Conservation (phyloP, 768 basidiomycete genomes). For the Collybia mongolica region DNA sequence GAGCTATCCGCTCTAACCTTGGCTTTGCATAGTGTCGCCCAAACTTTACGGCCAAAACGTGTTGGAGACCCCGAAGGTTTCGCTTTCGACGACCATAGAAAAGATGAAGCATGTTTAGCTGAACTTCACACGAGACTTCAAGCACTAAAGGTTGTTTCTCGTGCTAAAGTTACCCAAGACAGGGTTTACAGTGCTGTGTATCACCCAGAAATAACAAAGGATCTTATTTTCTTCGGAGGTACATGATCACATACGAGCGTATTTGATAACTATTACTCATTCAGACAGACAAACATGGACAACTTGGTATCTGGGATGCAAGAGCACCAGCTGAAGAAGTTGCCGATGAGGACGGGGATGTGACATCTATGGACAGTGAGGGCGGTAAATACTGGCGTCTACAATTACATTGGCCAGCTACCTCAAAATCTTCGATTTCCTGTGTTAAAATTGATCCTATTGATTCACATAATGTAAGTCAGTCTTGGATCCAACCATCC, state of each 20-base stretch:
- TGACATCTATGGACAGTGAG: conserved; percentile 40
- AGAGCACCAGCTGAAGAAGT: conserved; percentile 65
- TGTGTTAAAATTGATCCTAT: conserved; percentile 75
- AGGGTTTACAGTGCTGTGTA: conserved; percentile 78
- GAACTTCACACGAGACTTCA: conserved; percentile 55
- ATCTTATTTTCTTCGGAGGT: conserved; percentile 89
- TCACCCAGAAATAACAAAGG: conserved; percentile 78
- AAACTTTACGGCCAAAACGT: conserved; percentile 34
- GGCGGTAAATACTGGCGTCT: conserved; percentile 80
- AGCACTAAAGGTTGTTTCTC: conserved; percentile 61
- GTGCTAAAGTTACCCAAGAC: conserved; percentile 78
- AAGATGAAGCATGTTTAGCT: conserved; percentile 46
- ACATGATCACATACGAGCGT: conserved; percentile 6
- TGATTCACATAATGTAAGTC: conserved; percentile 66
- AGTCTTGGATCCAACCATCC: not conserved
- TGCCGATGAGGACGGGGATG: conserved; percentile 61
- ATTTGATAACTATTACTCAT: not conserved
- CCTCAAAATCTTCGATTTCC: conserved; percentile 77
- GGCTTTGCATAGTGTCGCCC: conserved; percentile 39
- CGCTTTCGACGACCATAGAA: conserved; percentile 44
- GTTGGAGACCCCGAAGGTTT: conserved; percentile 50
- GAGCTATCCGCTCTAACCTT: conserved; percentile 46
- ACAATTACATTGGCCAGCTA: conserved; percentile 84
- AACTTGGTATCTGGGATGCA: conserved; percentile 86
- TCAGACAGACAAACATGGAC: conserved; percentile 72